A percentile compares a stretch with the other conserved stretches of the same genome.
Evolutionary conservation across 768 basidiomycete species (phyloP).

Genomic region (Suillus variegatus): DNA sequence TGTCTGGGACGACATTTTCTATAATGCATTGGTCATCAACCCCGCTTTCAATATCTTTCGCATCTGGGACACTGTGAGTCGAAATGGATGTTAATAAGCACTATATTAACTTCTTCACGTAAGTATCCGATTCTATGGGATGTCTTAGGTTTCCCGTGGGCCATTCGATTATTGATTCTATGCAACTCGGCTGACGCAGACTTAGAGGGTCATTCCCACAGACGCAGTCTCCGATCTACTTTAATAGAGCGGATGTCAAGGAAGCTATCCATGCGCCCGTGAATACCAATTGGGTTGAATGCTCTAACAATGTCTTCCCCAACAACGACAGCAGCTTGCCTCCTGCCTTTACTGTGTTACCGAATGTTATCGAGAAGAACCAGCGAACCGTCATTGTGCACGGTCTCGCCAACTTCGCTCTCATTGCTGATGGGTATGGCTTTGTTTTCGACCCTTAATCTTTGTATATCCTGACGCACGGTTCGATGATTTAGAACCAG

Average conservation of each 20-base stretch:
- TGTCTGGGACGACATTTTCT: conserved; percentile 65
- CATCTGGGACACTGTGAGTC: conserved; percentile 64
- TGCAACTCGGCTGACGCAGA: neutral
- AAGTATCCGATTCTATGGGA: conserved; percentile 73
- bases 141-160: conserved; percentile 77
- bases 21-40: conserved; percentile 62
- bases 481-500: conserved; percentile 38
- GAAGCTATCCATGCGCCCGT: conserved; percentile 68
- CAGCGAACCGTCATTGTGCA: conserved; percentile 68
- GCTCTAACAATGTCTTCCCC: conserved; percentile 64
- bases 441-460: neutral
- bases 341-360: conserved; percentile 63
- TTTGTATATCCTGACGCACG: neutral
- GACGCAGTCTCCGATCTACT: conserved; percentile 65
- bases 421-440: conserved; percentile 69
- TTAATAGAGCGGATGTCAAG: conserved; percentile 65
- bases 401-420: conserved; percentile 70
- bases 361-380: conserved; percentile 76
- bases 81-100: neutral
- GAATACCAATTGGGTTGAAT: conserved; percentile 62
- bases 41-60: conserved; percentile 79
- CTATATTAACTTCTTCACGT: conserved; percentile 4
- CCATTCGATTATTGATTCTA: neutral
- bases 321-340: conserved; percentile 61
- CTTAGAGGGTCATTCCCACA: conserved; percentile 57